These are phyloP conservation scores for Carnegiea gigantea DNA, from an alignment of 179 eudicot species.

Conservation along the genomic window DNA sequence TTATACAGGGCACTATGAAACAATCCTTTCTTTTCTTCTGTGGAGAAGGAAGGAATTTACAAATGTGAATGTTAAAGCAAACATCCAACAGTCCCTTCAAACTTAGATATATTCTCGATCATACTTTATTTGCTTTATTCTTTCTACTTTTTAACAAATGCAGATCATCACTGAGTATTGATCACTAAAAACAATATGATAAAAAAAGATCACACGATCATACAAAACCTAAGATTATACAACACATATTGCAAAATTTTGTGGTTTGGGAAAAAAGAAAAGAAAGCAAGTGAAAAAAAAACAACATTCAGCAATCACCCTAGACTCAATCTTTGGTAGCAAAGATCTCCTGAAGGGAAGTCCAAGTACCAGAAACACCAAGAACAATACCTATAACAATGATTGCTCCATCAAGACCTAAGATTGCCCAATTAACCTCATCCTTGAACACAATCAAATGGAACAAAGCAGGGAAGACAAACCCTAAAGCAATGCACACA, in stretches of 20 bases:
- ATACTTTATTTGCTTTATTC: no score
- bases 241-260: background rate
- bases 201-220: background rate
- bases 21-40: no score
- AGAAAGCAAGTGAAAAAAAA: background rate
- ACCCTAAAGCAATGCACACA: conserved; percentile 77
- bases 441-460: conserved; percentile 67
- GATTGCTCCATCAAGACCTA: conserved; percentile 48
- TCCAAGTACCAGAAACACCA: conserved; percentile 75
- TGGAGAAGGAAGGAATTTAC: background rate
- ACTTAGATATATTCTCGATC: background rate
- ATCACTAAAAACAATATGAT: background rate
- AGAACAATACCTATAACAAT: conserved; percentile 61
- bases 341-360: conserved; percentile 64
- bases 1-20: background rate
- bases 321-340: conserved; percentile 27
- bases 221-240: background rate
- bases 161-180: no score
- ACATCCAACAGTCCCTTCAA: background rate
- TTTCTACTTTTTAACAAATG: background rate
- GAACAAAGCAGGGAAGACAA: conserved; percentile 89
- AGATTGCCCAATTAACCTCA: conserved; percentile 46
- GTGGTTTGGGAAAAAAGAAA: background rate
- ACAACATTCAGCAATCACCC: background rate
- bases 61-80: background rate